Evolutionary conservation across 148 eudicot species (phyloP), one percentile per base, ranked within the genome.

Genomic region (Camellia japonica): DNA sequence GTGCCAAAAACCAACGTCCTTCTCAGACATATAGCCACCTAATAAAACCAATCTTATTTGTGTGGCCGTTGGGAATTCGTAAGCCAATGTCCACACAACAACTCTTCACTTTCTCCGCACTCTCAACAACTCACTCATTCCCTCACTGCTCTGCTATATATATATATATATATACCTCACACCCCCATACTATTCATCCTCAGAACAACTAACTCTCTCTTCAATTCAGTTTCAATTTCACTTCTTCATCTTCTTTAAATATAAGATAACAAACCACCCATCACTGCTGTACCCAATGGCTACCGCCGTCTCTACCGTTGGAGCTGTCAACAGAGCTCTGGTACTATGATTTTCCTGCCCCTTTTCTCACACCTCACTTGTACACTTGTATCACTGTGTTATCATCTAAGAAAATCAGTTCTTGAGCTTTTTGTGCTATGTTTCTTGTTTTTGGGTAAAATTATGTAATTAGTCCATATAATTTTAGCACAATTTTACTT

Each of bases 1-100:
- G n/a, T n/a, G n/a, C n/a, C n/a, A n/a, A n/a, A 61, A 46, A 76
- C 69, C 56, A 49, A 76, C 20, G 47, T 65, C 71, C 79, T 23
- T 70, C 44, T 75, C 54, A 55, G 30, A 23, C 30, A 23, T 59
- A 7, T 59, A 4, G 30, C 68, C 67, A 23, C 61, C 10, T 15
- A 77, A 65, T 38, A 9, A 55, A 77, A 20, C 80, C 51, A 66
- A 30, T 72, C 58, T 49, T 3, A 52, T 14, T 66, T 15, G 49
- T 66, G 30, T 66, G 80, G 80, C 72, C 62, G 79, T 64, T 64
- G 20, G 60, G 44, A 52, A 20, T 72, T 60, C 73, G 54, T 7
- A 15, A 43, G 73, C 73, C 30, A 30, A 30, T 9, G 44, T 69
- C 54, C 73, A 69, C 73, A 16, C 38, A 30, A 30, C 38, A 30